These are phyloP conservation scores for Ascochyta lentis DNA, from an alignment of 2,329 filamentous ascomycete genomes.

Conservation along the genomic window DNA sequence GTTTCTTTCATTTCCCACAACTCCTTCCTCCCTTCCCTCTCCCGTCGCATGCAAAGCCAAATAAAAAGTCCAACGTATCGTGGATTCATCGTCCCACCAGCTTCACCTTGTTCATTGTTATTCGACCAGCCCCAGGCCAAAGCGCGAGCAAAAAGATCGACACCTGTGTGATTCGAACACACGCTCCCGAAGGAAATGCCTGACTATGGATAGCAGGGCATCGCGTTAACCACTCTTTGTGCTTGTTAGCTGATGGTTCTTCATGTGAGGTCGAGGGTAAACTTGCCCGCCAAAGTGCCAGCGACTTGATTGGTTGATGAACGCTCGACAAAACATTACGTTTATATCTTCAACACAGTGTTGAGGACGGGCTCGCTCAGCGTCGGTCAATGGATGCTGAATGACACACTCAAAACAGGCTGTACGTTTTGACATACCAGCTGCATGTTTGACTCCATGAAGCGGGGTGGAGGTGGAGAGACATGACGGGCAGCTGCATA, in stretches of 20 bases:
- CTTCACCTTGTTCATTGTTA: neutral
- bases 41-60: neutral
- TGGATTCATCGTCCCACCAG: neutral
- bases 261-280: neutral
- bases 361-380: too few species aligned
- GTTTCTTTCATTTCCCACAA: neutral
- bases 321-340: too few species aligned
- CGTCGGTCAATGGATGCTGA: too few species aligned
- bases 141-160: constrained; percentile 18
- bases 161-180: constrained; percentile 40
- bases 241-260: neutral
- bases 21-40: neutral
- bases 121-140: neutral
- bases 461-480: constrained; percentile 1
- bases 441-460: neutral
- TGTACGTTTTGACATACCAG: neutral
- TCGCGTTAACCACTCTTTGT: constrained; percentile 20
- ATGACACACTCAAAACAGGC: too few species aligned
- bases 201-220: constrained; percentile 21
- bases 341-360: too few species aligned
- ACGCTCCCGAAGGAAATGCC: constrained; percentile 38
- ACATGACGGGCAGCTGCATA: neutral
- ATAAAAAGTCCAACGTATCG: neutral
- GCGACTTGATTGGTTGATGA: constrained; percentile 14
- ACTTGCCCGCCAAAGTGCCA: constrained; percentile 10